Base-by-base conservation (phyloP, 176 grass and related monocot species). In the Thalia dealbata region DNA sequence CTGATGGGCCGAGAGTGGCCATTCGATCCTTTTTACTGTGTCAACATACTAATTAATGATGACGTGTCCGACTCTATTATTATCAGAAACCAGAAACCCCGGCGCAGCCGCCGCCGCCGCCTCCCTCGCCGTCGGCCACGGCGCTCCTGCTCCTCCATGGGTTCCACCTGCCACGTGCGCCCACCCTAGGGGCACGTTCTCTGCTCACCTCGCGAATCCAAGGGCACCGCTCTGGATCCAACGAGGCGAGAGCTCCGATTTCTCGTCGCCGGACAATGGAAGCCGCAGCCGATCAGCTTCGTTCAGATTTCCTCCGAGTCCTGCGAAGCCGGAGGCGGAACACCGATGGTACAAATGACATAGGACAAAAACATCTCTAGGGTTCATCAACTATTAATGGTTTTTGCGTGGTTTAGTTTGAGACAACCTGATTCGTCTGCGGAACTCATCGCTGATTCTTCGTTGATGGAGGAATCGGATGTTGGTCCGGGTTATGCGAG, bases 251-350 rank as follows among this genome's bases (percentile, higher is more conserved):
- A 73, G 16, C 51, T 50, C 22, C 12, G 7, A 43, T 6, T 72
- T 52, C 7, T 14, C 46, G 44, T 27, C 6, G 48, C 48, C 44
- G 14, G 70, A 54, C 26, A 21, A 72, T 54, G 70, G 50, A 50
- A 18, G 74, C 76, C 50, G 66, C 73, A 66, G 44, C 3, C 4
- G 73, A 38, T 18, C 25, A 48, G 69, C 75, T 96, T 71, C 82
- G 81, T 29, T 51, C 81, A 7, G 63, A 87, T 19, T 91, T 80
- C 81, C n/a, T 68, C 61, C 12, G 69, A 38, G 74, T 91, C 32
- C 79, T 96, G 2, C 60, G 78, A 74, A 91, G 84, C 79, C 84
- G 88, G 68, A 76, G 84, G 55, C 78, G 52, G 60, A 7, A 76
- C 0, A 76, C 54, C 59, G 64, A 63, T 71, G 88, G 79, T 89